Evolutionary conservation across 345 rosid genomes (phyloP), one percentile per base, ranked within the genome.

Genomic region (Diplotaxis tenuifolia): DNA sequence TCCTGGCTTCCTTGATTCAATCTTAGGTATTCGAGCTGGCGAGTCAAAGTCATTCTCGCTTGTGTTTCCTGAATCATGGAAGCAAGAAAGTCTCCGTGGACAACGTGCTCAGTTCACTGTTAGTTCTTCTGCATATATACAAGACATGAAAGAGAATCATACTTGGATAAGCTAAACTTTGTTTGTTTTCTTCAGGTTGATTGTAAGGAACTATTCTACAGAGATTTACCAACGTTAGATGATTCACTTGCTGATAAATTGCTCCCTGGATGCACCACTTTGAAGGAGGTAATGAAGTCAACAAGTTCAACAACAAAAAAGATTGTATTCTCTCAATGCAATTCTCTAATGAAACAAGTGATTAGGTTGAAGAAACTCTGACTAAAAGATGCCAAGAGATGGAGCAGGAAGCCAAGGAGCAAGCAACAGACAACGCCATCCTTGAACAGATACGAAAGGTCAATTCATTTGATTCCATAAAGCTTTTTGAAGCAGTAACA

Each of bases 361-460:
- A 83, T 76, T 79, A 94, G 99, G 97, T 94, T 45, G 83, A 83
- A 80, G 96, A 91, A 68, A 65, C 83, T 15, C 66, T 94, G 67
- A 62, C 83, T 78, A 82, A 87, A 81, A 91, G 80, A 78, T 94
- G 89, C 81, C 84, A 61, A 70, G 96, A 91, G 72, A 78, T 88
- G 77, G 97, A 88, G 80, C 83, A 86, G 77, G 81, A 82, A 31
- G 96, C 96, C 2, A 89, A 69, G 83, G 97, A 94, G 42, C 96
- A 89, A 78, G 98, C 98, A 54, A 86, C 97, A 2, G 99, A 94
- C 79, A 91, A 91, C 73, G 96, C 97, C 22, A 85, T 94, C 77
- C 86, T 94, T 19, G 96, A 94, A 19, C 96, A 88, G 84, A 86
- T 94, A 62, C 75, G 84, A 78, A 86, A 89, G 96, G 98, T 89